Evolutionary conservation across 176 grass and related monocot species (phyloP), one percentile per base, ranked within the genome.

Genomic region (Triticum aestivum): DNA sequence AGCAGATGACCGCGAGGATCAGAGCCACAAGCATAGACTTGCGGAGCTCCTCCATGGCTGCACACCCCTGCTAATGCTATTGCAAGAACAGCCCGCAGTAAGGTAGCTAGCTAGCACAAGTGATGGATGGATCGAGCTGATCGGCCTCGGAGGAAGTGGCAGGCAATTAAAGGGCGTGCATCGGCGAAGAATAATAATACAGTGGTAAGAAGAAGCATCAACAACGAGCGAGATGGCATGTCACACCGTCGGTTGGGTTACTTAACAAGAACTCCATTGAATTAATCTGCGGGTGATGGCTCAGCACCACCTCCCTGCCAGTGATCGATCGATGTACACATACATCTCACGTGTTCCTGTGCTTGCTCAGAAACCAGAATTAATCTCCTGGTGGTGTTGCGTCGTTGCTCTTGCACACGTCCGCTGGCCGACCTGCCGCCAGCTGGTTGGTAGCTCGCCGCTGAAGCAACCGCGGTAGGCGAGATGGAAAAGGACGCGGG

Each of bases 381-480:
- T 39, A 39, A 26, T 69, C 47, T 51, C 54, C 77, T 79, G 72
- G 45, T 73, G 54, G 54, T 23, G 85, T 58, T 77, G 49, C 21
- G 34, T 69, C n/a, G n/a, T 56, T 61, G 76, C 54, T n/a, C 77
- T 63, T 63, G 61, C 38, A 8, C 59, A 45, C 61, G n/a, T 45
- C 42, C 42, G 42, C 42, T 15, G 56, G 56, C 56, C 2, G 75
- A 52, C 49, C 49, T 52, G 49, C 49, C 54, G 33, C 17, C n/a
- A 18, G 37, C 45, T 42, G 90, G 79, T 97, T 88, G 82, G 79
- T 97, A 88, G 79, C 89, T 93, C 82, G 1, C 45, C 32, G 72
- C 23, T 75, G 87, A 97, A 98, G 93, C 96, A 95, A 98, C 86
- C 79, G 81, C 75, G 93, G 92, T 95, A 89, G 96, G 93, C 93